phyloP scores from a whole-genome alignment of 2,329 filamentous ascomycete genomes.

The Thielaviopsis cerberus region DNA sequence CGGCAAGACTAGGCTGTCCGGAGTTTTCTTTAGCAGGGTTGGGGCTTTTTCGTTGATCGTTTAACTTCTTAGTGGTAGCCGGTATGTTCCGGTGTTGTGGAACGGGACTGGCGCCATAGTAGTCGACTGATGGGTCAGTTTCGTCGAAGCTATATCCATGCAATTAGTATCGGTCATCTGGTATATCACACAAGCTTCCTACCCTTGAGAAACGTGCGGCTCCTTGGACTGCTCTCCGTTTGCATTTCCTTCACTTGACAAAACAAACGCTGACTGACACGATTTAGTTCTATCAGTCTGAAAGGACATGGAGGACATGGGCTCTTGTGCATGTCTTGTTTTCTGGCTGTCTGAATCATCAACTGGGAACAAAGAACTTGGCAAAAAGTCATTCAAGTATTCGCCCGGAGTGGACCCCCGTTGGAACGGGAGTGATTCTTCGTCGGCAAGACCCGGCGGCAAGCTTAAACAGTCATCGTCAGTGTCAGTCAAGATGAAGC shows the following conservation, averaged over 20 bases:
- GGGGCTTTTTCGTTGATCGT: not conserved
- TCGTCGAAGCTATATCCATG: not conserved
- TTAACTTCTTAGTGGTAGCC: not conserved
- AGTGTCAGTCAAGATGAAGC: conserved; percentile 2
- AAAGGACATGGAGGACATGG: not conserved
- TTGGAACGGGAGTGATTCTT: not conserved
- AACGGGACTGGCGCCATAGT: not conserved
- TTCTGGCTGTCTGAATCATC: conserved; percentile 10
- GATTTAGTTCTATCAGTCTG: not conserved
- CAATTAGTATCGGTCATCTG: not conserved
- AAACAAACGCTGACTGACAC: not conserved
- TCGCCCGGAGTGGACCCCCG: conserved; percentile 4
- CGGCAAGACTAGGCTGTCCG: not conserved
- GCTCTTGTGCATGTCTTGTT: not conserved
- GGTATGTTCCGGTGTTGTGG: not conserved
- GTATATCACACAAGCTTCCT: not conserved
- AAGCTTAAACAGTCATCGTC: not conserved
- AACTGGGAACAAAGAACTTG: conserved; percentile 5
- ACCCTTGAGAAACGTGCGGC: not conserved
- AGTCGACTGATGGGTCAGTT: not conserved
- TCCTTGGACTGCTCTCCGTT: not conserved
- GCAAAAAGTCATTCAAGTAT: conserved; percentile 5
- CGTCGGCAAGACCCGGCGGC: not conserved
- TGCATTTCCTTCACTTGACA: not conserved
- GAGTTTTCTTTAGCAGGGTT: not conserved